Evolutionary conservation across 192 early-diverging fungal genomes (phyloP), one percentile per base, ranked within the genome.

Genomic region (Linnemannia schmuckeri): DNA sequence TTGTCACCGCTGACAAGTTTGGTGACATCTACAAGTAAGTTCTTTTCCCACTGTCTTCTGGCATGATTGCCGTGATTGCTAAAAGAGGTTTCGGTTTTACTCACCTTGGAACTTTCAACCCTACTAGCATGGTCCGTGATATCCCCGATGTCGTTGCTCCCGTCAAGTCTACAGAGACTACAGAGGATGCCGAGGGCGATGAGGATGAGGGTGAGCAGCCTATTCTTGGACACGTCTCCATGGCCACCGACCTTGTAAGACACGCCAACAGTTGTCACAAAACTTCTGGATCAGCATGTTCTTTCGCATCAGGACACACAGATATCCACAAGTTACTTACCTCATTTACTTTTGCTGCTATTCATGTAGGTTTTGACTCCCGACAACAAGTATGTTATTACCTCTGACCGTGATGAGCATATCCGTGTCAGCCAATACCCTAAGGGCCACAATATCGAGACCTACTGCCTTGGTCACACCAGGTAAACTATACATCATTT

Each of bases 331-430:
- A 46, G 12, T 46, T 37, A 27, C 33, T 15, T 57, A 37, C 33
- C 27, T 69, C 5, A n/a, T 37, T n/a, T 13, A 37, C 15, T 54
- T 54, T 7, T 74, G 72, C 70, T 17, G n/a, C 44, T n/a, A 68
- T 71, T 17, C 4, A 35, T 35, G 15, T 80, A 91, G 94, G 81
- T 87, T 3, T 88, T 99, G 52, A 89, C 95, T 10, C 78, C 80
- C 12, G 92, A 95, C 69, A 88, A 92, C 70, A 91, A 92, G 52
- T 94, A 91, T 55, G 82, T 99, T 41, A 89, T 99, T 55, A 98
- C 99, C 15, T 93, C 95, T 66, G 99, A 99, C 85, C 95, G 99
- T 37, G 99, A 99, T 89, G 99, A 99, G 81, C 98, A 99, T 88
- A 95, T 99, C 76, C 95, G 99, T 13, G 90, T 99, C n/a, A 97